Percentiles rank a stretch among this genome's conserved stretches.
Evolutionary conservation across 2,329 filamentous ascomycete genomes (phyloP).

Genomic region (Colletotrichum spinosum): DNA sequence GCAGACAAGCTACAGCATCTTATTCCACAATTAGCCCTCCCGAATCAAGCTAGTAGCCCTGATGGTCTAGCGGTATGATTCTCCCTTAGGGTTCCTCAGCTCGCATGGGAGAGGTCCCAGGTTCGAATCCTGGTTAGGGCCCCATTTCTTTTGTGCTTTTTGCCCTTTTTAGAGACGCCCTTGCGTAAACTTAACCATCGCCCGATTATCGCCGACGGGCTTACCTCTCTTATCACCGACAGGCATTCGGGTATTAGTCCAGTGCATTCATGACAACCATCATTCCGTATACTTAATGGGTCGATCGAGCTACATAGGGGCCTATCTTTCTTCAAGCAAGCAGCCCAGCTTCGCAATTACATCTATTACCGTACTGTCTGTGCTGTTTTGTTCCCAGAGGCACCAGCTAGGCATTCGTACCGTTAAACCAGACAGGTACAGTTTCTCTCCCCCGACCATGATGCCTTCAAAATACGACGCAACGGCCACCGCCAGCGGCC

Average conservation of each 20-base stretch:
- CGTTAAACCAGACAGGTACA: not conserved
- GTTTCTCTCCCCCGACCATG: not conserved
- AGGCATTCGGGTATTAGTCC: not conserved
- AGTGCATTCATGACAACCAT: not conserved
- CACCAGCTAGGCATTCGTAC: not conserved
- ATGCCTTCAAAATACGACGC: slow-evolving; percentile 18
- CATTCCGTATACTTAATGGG: not conserved
- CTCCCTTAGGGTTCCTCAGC: no score
- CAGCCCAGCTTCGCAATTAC: not conserved
- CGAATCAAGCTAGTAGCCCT: no score
- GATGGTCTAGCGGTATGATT: no score
- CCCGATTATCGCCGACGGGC: not conserved
- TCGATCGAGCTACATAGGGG: not conserved
- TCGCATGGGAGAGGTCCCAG: no score
- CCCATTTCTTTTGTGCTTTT: no score
- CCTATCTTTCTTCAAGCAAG: not conserved
- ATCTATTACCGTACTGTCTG: not conserved
- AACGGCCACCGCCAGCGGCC: slow-evolving; percentile 40
- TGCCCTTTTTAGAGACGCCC: no score
- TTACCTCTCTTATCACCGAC: not conserved
- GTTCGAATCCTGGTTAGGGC: no score
- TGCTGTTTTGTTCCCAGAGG: not conserved
- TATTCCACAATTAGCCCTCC: not conserved
- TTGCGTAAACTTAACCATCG: not conserved
- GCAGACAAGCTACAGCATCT: not conserved